A percentile compares a stretch with the other conserved stretches of the same genome.
These are phyloP conservation scores for Russula sp. DNA, from an alignment of 768 basidiomycete genomes.

Conservation along the genomic window DNA sequence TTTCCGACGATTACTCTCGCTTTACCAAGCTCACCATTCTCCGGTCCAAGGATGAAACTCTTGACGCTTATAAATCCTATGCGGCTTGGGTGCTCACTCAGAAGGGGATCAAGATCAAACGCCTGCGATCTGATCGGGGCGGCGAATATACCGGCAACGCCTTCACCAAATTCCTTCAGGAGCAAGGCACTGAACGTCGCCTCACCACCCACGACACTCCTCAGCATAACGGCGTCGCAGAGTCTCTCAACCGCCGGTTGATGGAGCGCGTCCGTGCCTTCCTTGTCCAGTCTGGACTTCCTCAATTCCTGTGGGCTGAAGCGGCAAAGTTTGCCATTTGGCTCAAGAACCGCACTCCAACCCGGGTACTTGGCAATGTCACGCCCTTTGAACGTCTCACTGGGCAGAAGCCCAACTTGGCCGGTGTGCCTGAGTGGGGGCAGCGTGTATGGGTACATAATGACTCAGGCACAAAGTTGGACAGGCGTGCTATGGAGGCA, in stretches of 20 bases:
- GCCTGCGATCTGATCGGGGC: constrained; percentile 36
- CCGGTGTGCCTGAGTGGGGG: not conserved
- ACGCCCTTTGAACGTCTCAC: not conserved
- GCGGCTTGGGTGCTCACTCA: constrained; percentile 35
- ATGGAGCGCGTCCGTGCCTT: constrained; percentile 38
- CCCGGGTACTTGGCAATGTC: not conserved
- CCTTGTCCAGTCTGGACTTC: constrained; percentile 34
- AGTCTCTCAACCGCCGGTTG: constrained; percentile 38
- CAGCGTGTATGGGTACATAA: not conserved
- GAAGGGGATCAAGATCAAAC: constrained; percentile 33
- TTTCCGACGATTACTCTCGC: constrained; percentile 39
- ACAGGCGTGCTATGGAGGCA: not conserved
- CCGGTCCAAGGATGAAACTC: constrained; percentile 35
- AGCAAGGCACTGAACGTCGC: constrained; percentile 30
- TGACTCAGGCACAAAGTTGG: not conserved
- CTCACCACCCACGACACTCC: constrained; percentile 36
- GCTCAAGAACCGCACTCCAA: not conserved
- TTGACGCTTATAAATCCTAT: constrained; percentile 34
- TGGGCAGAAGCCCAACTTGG: not conserved
- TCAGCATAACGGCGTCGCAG: constrained; percentile 42
- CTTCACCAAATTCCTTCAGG: constrained; percentile 31
- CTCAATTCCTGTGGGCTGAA: constrained; percentile 41
- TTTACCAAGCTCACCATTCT: constrained; percentile 35
- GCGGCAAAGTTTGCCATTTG: constrained; percentile 22
- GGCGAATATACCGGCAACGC: constrained; percentile 34